A percentile compares a stretch with the other conserved stretches of the same genome.
These are phyloP conservation scores for Gyrodon lividus DNA, from an alignment of 768 basidiomycete species.

Conservation along the genomic window DNA sequence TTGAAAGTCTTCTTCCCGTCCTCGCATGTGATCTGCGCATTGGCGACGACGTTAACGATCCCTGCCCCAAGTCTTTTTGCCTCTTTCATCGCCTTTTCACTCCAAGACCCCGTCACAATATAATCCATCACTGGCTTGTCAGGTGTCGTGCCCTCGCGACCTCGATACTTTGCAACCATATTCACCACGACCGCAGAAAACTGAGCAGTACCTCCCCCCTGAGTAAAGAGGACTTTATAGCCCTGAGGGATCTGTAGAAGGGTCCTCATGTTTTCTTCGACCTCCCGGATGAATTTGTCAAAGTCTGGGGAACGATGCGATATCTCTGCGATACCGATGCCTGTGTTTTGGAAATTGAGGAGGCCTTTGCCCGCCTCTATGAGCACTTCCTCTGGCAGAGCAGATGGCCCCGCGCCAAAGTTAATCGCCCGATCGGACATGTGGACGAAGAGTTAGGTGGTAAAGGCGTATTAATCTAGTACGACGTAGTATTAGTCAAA, in stretches of 20 bases:
- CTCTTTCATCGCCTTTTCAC: slow-evolving; percentile 81
- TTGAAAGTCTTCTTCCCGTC: slow-evolving; percentile 70
- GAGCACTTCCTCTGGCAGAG: slow-evolving; percentile 84
- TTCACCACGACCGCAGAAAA: slow-evolving; percentile 93
- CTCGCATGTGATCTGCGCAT: slow-evolving; percentile 58
- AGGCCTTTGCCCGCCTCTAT: slow-evolving; percentile 79
- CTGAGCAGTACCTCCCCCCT: slow-evolving; percentile 91
- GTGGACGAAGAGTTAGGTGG: background rate
- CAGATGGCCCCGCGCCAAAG: slow-evolving; percentile 94
- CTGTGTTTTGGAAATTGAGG: slow-evolving; percentile 87
- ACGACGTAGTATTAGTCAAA: too few species aligned
- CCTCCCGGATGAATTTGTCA: slow-evolving; percentile 57
- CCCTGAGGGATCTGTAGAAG: slow-evolving; percentile 81
- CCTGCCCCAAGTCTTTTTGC: slow-evolving; percentile 65
- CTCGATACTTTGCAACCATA: slow-evolving; percentile 81
- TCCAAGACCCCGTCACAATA: slow-evolving; percentile 91
- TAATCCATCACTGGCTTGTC: slow-evolving; percentile 77
- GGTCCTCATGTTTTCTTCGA: slow-evolving; percentile 65
- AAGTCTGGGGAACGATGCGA: slow-evolving; percentile 95
- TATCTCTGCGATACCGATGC: slow-evolving; percentile 94
- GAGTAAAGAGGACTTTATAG: slow-evolving; percentile 87
- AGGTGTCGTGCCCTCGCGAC: slow-evolving; percentile 54
- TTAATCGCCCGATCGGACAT: slow-evolving; percentile 63
- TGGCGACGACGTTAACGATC: slow-evolving; percentile 67
- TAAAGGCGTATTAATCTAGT: too few species aligned